Percentiles rank a stretch among this genome's conserved stretches.
Evolutionary conservation across 1,139 yeast genomes (phyloP).

Genomic region (Pichia sp.): DNA sequence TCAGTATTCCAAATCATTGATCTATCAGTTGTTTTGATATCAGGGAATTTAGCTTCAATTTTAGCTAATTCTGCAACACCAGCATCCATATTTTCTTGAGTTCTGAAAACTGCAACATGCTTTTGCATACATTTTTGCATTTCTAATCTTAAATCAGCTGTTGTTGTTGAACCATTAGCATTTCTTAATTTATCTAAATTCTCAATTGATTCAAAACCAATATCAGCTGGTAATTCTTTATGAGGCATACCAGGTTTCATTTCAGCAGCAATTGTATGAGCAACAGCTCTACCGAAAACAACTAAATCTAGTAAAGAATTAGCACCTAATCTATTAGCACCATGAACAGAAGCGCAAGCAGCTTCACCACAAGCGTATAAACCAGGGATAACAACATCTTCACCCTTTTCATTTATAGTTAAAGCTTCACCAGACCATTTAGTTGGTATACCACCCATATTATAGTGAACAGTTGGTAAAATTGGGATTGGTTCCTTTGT

Average conservation of each 20-base stretch:
- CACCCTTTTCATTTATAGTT: constrained; percentile 77
- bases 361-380: constrained; percentile 97
- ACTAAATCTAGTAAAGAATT: constrained; percentile 96
- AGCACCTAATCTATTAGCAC: constrained; percentile 99
- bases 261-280: constrained; percentile 81
- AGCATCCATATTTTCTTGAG: constrained; percentile 82
- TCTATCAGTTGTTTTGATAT: constrained; percentile 85
- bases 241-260: constrained; percentile 87
- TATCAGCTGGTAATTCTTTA: constrained; percentile 69
- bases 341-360: constrained; percentile 98
- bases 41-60: constrained; percentile 66
- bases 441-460: constrained; percentile 99
- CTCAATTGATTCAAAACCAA: constrained; percentile 85
- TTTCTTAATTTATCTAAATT: constrained; percentile 85
- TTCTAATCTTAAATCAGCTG: constrained; percentile 82
- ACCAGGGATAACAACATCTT: constrained; percentile 90
- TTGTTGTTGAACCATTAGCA: constrained; percentile 71
- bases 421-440: constrained; percentile 94
- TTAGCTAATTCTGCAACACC: constrained; percentile 77
- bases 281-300: constrained; percentile 97
- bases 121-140: constrained; percentile 97
- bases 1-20: constrained; percentile 99
- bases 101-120: constrained; percentile 96
- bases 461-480: constrained; percentile 96
- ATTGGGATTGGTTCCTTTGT: constrained; percentile 99